Base-by-base conservation (phyloP, 2,329 filamentous ascomycete genomes). In the Diplocarpon rosae region DNA sequence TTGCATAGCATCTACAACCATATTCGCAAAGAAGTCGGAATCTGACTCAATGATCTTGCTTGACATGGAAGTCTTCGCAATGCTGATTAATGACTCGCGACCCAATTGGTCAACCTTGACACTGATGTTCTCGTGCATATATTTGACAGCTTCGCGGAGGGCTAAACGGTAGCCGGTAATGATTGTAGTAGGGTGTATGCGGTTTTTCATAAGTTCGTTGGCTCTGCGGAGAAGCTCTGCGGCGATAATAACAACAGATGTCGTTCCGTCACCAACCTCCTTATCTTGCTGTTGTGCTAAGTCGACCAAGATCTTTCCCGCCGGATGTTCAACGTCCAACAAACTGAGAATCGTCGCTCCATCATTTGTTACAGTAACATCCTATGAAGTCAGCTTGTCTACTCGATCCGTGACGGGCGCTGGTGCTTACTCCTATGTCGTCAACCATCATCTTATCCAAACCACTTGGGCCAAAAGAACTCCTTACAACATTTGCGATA, bases 371-470 rank as follows among this genome's bases (percentile, higher is more conserved):
- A 98, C 92, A 49, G 92, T 98, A 48, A 98, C 92, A 71, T 98
- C 92, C 83, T 87, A 37, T 42, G 37, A 39, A 36, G 30, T 61
- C 43, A 61, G 56, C 45, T 45, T 39, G 17, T 31, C 41, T 13
- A 39, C 20, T 9, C 36, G 28, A n/a, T 24, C 17, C 35, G 39
- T 43, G 39, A 32, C n/a, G 29, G 35, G 37, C 35, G 28, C 47
- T 40, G 32, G 32, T 33, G 59, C 80, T 59, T 77, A 87, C 83
- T 62, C 92, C 92, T 65, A 98, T 96, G 65, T 98, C 92, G 69
- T 98, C 92, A 59, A 98, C 92, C 92, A 98, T 96, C 92, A 98
- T 98, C 78, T 98, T 98, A 66, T 98, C 92, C 55, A 98, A 76
- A 39, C 92, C 92, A 51, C 87, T 95, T 41, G 92, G 92, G 45